phyloP scores from a whole-genome alignment of 164 flowering plant species.

The grape (Vitis vinifera) region ASM3070453v1 NC_081809.1:3155501-3156000 shows the following conservation, averaged over 20 bases:
- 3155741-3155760: too few species aligned
- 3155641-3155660: not conserved
- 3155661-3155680: not conserved
- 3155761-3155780: too few species aligned
- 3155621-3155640: not conserved
- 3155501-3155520: not conserved
- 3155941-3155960: too few species aligned
- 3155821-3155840: not conserved
- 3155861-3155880: too few species aligned
- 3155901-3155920: too few species aligned
- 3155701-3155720: not conserved
- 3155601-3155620: not conserved
- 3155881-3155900: too few species aligned
- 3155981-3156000: too few species aligned
- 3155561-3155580: too few species aligned
- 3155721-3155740: not conserved
- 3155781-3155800: not conserved
- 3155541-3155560: not conserved
- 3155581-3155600: too few species aligned
- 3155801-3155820: conserved; percentile 1
- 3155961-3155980: too few species aligned
- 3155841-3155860: too few species aligned
- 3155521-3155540: conserved; percentile 1
- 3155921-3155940: too few species aligned
- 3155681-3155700: not conserved